Base-by-base conservation (phyloP, 192 early-diverging fungal genomes). In the Linnemannia schmuckeri region DNA sequence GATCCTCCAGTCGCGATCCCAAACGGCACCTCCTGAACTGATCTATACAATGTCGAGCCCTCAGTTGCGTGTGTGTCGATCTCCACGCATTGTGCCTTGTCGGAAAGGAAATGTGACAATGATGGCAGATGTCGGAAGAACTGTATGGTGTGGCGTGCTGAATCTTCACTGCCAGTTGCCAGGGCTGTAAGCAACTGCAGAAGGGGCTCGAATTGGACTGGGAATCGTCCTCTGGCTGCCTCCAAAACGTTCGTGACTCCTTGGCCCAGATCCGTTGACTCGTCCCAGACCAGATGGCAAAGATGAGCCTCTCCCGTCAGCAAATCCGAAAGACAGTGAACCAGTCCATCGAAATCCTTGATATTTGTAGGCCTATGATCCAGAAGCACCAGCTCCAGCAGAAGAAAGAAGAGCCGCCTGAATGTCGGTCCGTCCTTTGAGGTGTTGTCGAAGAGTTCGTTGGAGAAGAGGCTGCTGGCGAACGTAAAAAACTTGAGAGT, bases 341-440 rank as follows among this genome's bases (percentile, higher is more conserved):
- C 79, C 20, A 87, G 72, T 40, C 79, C 79, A 6, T 77, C 63
- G 78, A 87, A 87, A 49, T 87, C 79, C 76, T 81, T 87, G 85
- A 87, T 78, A 1, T 41, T 13, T 4, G 72, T 77, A 12, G 85
- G 76, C 33, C 54, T 46, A 38, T 78, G 79, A 61, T 81, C 75
- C 27, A 87, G 68, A 52, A 87, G 63, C 12, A 81, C 33, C 46
- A 78, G 44, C 42, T 87, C 85, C 13, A 87, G 27, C n/a, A 87
- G 72, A 0, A 44, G 30, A 72, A 87, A 87, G 40, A 78, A 81
- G 7, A 87, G 68, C 38, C 40, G 61, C 38, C 78, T 87, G 73
- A 75, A 87, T 47, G 76, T 74, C 12, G 71, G 55, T 57, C 76
- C 76, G 22, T 77, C 71, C 38, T 47, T 40, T 27, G 76, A 81